These are phyloP conservation scores for Globisporangium iwayamae DNA, from an alignment of 352 stramenopile species.

Conservation along the genomic window DNA sequence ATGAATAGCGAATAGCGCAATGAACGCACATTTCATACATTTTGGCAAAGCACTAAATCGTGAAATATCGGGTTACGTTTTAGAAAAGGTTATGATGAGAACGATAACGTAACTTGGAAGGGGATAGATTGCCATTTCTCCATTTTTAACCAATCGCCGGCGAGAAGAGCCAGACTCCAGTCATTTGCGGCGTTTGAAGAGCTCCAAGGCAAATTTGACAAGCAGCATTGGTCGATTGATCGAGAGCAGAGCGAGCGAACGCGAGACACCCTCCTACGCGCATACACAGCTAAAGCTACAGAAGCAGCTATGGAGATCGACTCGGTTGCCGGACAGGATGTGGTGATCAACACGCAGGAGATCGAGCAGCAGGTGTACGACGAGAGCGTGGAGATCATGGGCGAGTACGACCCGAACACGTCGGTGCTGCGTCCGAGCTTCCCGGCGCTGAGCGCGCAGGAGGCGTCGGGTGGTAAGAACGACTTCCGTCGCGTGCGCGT, in stretches of 20 bases:
- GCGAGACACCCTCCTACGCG: not conserved
- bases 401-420: slow-evolving; percentile 25
- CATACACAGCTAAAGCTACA: slow-evolving; percentile 5
- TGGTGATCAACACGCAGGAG: slow-evolving; percentile 49
- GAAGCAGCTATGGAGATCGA: slow-evolving; percentile 62
- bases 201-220: not conserved
- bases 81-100: not conserved
- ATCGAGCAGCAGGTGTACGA: slow-evolving; percentile 50
- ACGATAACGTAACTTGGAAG: not conserved
- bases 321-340: slow-evolving; percentile 51
- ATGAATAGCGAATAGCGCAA: slow-evolving; percentile 21
- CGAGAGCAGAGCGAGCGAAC: not conserved
- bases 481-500: slow-evolving; percentile 96
- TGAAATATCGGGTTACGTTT: not conserved
- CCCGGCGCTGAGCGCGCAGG: slow-evolving; percentile 74
- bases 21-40: not conserved
- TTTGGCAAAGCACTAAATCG: not conserved
- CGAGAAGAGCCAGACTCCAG: slow-evolving; percentile 29
- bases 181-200: slow-evolving; percentile 28
- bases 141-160: slow-evolving; percentile 28
- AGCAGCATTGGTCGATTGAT: slow-evolving; percentile 10
- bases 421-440: slow-evolving; percentile 56
- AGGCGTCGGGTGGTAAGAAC: slow-evolving; percentile 82
- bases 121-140: not conserved
- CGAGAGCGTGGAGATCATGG: slow-evolving; percentile 59